Conservation (phyloP, 345 rosid genomes). For the Citrus medica region DNA sequence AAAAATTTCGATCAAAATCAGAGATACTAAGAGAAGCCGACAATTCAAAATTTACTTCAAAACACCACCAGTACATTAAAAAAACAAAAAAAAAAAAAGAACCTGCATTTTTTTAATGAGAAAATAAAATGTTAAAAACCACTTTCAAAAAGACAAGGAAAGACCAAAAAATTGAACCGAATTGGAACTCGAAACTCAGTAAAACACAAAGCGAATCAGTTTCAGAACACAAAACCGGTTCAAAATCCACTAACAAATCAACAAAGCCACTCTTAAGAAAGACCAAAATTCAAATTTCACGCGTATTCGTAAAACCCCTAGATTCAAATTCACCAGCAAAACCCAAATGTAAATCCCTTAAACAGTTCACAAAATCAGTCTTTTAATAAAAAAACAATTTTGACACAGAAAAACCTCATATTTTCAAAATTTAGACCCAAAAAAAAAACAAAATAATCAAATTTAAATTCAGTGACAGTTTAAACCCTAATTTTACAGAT, state of each 20-base stretch:
- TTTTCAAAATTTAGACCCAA: background rate
- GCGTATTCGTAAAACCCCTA: background rate
- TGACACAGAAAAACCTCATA: background rate
- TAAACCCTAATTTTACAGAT: constrained; percentile 51
- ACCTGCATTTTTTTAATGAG: background rate
- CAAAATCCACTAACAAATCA: constrained; percentile 9
- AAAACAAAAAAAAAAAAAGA: background rate
- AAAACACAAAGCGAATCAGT: background rate
- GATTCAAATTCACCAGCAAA: constrained; percentile 3
- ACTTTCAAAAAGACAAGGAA: background rate
- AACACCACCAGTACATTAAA: background rate
- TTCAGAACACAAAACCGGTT: constrained; percentile 1
- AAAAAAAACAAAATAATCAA: background rate
- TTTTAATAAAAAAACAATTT: background rate
- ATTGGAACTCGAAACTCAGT: constrained; percentile 14
- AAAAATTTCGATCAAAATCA: background rate
- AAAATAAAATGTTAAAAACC: background rate
- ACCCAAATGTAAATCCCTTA: background rate
- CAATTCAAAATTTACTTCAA: constrained; percentile 12
- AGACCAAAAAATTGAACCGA: background rate
- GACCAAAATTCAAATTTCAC: constrained; percentile 2
- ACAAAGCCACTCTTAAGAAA: background rate
- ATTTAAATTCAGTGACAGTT: background rate
- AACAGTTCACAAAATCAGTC: background rate
- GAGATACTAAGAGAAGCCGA: background rate